A percentile compares a stretch with the other conserved stretches of the same genome.
Evolutionary conservation across 164 flowering plant genomes (phyloP).

Genomic region (Macadamia integrifolia): DNA sequence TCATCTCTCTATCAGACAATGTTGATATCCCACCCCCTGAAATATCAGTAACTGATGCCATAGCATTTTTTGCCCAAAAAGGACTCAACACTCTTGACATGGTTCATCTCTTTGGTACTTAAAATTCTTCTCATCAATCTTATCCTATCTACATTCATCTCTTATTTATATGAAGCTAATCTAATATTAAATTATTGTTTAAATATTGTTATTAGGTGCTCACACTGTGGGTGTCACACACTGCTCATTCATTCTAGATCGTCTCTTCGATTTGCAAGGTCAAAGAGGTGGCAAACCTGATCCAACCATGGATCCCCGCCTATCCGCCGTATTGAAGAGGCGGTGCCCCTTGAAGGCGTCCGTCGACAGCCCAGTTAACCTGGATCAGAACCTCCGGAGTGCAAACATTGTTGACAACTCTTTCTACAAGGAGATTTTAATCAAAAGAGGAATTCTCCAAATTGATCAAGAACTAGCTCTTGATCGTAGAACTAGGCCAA

Average conservation of each 20-base stretch:
- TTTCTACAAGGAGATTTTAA: conserved; percentile 24
- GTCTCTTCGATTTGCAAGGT: conserved; percentile 52
- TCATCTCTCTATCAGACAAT: conserved; percentile 15
- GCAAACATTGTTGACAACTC: conserved; percentile 22
- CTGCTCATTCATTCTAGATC: conserved; percentile 31
- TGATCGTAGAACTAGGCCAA: conserved; percentile 16
- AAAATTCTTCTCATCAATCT: too few species aligned
- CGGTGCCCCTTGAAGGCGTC: conserved; percentile 24
- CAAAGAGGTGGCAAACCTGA: conserved; percentile 33
- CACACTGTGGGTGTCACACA: conserved; percentile 57
- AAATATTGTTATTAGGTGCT: conserved; percentile 27
- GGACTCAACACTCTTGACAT: conserved; percentile 25
- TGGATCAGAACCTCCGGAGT: conserved; percentile 36
- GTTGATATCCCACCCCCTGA: conserved; percentile 34
- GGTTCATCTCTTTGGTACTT: conserved; percentile 36
- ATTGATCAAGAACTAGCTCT: conserved; percentile 39
- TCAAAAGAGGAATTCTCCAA: conserved; percentile 31
- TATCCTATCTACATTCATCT: background rate
- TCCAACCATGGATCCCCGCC: conserved; percentile 35
- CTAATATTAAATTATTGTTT: background rate
- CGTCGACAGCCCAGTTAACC: conserved; percentile 5
- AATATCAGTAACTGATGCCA: conserved; percentile 23
- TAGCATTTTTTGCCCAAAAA: conserved; percentile 23
- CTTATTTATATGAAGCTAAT: background rate
- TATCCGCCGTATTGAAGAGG: conserved; percentile 6